These are phyloP conservation scores for Fusarium cicatricum DNA, from an alignment of 2,329 filamentous ascomycete genomes.

Conservation along the genomic window DNA sequence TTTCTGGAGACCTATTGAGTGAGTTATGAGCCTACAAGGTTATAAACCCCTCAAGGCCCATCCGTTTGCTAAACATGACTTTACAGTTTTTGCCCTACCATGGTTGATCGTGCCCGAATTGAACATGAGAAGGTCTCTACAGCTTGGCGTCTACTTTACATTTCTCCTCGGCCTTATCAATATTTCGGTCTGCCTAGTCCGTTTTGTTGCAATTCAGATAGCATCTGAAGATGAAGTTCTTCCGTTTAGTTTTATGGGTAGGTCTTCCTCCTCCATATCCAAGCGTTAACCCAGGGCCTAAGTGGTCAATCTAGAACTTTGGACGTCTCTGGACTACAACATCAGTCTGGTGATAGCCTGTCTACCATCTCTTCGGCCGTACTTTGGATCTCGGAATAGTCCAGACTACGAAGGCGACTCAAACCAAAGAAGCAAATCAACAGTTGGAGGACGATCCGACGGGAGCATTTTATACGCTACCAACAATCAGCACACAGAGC, in stretches of 20 bases:
- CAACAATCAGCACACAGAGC: too few relatives aligned
- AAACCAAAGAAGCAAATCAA: too few relatives aligned
- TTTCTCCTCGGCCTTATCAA: slow-evolving; percentile 26
- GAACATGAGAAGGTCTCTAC: slow-evolving; percentile 12
- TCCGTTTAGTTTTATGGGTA: slow-evolving; percentile 5
- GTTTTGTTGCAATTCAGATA: background rate
- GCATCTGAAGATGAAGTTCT: too few relatives aligned
- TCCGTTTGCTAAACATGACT: too few relatives aligned
- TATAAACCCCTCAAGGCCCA: fast-evolving
- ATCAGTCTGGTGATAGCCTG: slow-evolving; percentile 22
- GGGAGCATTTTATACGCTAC: too few relatives aligned
- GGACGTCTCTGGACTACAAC: slow-evolving; percentile 13
- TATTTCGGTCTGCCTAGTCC: slow-evolving; percentile 9
- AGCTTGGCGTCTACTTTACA: slow-evolving; percentile 10
- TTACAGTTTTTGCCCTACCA: slow-evolving; percentile 14
- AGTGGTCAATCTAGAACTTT: slow-evolving; percentile 8
- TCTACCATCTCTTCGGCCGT: slow-evolving; percentile 17
- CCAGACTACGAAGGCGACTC: too few relatives aligned
- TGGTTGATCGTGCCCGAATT: slow-evolving; percentile 19
- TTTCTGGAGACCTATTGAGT: slow-evolving; percentile 22
- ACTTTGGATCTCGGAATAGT: slow-evolving; percentile 2
- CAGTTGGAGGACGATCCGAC: too few relatives aligned
- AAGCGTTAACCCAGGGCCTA: too few relatives aligned
- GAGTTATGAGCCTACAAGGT: too few relatives aligned
- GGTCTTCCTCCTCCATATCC: background rate